Percentiles rank a stretch among this genome's conserved stretches.
phyloP scores from a whole-genome alignment of 352 stramenopile genomes.

The Phytophthora quininea region DNA sequence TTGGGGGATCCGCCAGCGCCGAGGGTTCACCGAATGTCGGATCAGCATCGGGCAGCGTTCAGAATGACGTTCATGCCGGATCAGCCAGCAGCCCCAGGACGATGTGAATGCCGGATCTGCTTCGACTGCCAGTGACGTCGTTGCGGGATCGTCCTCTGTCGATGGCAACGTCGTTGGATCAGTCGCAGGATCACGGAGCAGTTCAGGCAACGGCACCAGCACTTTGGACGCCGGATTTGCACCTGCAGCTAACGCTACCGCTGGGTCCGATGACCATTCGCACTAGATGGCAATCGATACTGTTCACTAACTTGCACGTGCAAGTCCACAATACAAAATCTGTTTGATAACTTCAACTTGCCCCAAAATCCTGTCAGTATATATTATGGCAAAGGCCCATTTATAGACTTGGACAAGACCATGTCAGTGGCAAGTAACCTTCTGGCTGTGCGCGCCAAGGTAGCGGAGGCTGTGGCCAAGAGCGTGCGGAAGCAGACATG shows the following conservation, averaged over 20 bases:
- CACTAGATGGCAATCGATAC: not conserved
- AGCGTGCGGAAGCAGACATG: slow-evolving; percentile 65
- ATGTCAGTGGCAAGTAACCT: slow-evolving; percentile 68
- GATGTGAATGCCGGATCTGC: not conserved
- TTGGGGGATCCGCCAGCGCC: not conserved
- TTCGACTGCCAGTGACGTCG: not conserved
- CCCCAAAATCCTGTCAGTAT: not conserved
- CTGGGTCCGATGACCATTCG: not conserved
- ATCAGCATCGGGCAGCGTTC: not conserved
- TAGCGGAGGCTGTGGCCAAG: slow-evolving; percentile 62
- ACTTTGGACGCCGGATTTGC: not conserved
- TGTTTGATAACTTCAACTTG: too few relatives aligned
- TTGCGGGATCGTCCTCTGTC: too few relatives aligned
- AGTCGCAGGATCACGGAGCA: not conserved
- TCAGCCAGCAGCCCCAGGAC: not conserved
- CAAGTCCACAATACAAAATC: not conserved
- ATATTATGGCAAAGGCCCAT: not conserved
- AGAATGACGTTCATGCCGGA: not conserved
- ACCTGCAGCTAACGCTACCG: not conserved
- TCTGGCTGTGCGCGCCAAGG: slow-evolving; percentile 58
- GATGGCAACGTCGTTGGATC: not conserved
- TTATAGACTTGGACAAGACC: not conserved
- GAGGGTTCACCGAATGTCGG: not conserved
- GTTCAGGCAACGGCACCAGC: not conserved
- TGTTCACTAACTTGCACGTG: not conserved